Evolutionary conservation across 352 stramenopile genomes (phyloP).

Genomic region (Phytophthora pistaciae): DNA sequence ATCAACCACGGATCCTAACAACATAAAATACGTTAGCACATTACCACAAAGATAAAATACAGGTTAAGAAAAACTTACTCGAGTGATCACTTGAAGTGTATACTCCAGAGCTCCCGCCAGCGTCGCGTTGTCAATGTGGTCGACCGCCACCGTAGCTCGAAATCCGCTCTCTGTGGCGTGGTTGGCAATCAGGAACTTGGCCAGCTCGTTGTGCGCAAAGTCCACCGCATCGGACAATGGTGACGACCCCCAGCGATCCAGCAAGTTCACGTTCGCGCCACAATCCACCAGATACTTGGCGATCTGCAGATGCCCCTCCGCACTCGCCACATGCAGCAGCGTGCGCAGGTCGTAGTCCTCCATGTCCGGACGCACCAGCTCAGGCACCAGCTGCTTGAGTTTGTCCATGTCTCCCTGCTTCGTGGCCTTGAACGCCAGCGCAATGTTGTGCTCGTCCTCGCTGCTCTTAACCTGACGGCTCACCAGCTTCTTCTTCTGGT

Average conservation of each 20-base stretch:
- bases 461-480: slow-evolving; percentile 38
- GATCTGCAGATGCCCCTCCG: slow-evolving; percentile 66
- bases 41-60: not conserved
- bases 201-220: slow-evolving; percentile 83
- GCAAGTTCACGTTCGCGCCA: slow-evolving; percentile 78
- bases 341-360: slow-evolving; percentile 84
- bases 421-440: slow-evolving; percentile 63
- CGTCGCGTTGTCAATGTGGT: slow-evolving; percentile 70
- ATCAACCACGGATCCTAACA: slow-evolving; percentile 73
- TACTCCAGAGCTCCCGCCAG: slow-evolving; percentile 74
- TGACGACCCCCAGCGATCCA: slow-evolving; percentile 84
- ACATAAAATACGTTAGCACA: slow-evolving; percentile 3
- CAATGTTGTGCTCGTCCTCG: slow-evolving; percentile 54
- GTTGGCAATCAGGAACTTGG: slow-evolving; percentile 68
- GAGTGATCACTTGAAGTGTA: slow-evolving; percentile 65
- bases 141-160: slow-evolving; percentile 54
- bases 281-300: slow-evolving; percentile 74
- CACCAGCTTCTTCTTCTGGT: slow-evolving; percentile 62
- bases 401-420: slow-evolving; percentile 62
- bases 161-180: slow-evolving; percentile 76
- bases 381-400: slow-evolving; percentile 63
- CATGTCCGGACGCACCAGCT: slow-evolving; percentile 65
- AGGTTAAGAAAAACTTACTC: slow-evolving; percentile 36
- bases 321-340: slow-evolving; percentile 77
- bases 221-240: slow-evolving; percentile 77